Base-by-base conservation (phyloP, 495 filamentous ascomycete genomes). In the Cenococcum geophilum region DNA sequence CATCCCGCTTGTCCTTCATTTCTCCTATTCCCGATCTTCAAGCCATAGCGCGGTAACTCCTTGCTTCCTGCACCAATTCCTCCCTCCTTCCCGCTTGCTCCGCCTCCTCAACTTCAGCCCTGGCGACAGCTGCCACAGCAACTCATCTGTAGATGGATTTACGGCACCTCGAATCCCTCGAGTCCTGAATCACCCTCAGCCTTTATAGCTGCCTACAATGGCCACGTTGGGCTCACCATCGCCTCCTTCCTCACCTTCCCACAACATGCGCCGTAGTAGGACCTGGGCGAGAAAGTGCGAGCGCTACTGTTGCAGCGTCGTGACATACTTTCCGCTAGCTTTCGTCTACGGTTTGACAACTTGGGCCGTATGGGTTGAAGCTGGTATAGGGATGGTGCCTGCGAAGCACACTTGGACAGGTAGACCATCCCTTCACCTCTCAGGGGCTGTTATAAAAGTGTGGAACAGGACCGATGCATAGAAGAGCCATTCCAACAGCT, bases 311-410 rank as follows among this genome's bases (percentile, higher is more conserved):
- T 97, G 93, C 72, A 76, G 78, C 12, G 80, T 82, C 16, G 78
- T 86, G 36, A 86, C 84, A n/a, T 96, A 91, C 72, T 91, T 97
- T 65, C 93, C 93, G 10, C 79, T 98, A 1, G 75, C 76, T 42
- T 96, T 98, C 73, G 88, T 98, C 59, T 97, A 96, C 68, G 82
- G 88, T 40, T 68, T 96, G 56, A 95, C 88, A 5, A 87, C 84
- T 5, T 98, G 93, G 93, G 91, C 91, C 1, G 83, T 87, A 36
- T 97, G 87, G 78, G 92, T 96, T 20, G 83, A 92, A 68, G 81
- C 87, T 37, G 86, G 79, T 61, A 87, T 96, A 42, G 87, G 90
- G 35, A 77, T 87, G 32, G 76, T 74, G 52, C 74, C 77, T 9
- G 72, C 77, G n/a, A 78, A 78, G 61, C 36, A 77, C 45, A 61